These are phyloP conservation scores for Hypomontagnella submonticulosa DNA, from an alignment of 495 filamentous ascomycete species.

Conservation along the genomic window DNA sequence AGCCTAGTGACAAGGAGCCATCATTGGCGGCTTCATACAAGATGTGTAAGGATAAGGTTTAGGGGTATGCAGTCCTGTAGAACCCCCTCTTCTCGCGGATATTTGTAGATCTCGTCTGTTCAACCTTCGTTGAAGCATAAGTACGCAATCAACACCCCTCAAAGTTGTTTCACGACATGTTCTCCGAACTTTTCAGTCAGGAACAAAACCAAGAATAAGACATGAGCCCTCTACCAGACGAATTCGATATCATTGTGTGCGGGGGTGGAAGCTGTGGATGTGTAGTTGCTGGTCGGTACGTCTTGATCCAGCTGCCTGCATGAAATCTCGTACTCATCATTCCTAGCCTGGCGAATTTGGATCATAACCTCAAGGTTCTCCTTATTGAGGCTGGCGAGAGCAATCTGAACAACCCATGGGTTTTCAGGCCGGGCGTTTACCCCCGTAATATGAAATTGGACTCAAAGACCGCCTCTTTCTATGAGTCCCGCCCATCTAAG, in stretches of 20 bases:
- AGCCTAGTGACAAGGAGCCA: slow-evolving; percentile 6
- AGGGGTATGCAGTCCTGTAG: slow-evolving; percentile 15
- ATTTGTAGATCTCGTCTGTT: slow-evolving; percentile 34
- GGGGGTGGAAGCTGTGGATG: slow-evolving; percentile 78
- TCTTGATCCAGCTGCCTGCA: not conserved
- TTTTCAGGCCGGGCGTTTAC: slow-evolving; percentile 81
- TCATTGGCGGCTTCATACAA: slow-evolving; percentile 34
- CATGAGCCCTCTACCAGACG: slow-evolving; percentile 66
- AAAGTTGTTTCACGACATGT: slow-evolving; percentile 31
- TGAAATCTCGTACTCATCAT: slow-evolving; percentile 13
- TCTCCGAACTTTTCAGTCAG: slow-evolving; percentile 29
- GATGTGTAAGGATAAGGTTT: slow-evolving; percentile 6
- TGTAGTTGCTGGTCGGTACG: slow-evolving; percentile 75
- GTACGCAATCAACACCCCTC: slow-evolving; percentile 25
- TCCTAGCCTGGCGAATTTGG: slow-evolving; percentile 76
- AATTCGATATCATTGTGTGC: slow-evolving; percentile 87
- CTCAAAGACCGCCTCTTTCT: slow-evolving; percentile 87
- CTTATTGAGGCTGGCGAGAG: slow-evolving; percentile 82
- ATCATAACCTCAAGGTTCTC: slow-evolving; percentile 82
- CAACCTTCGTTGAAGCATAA: slow-evolving; percentile 39
- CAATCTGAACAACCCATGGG: slow-evolving; percentile 87
- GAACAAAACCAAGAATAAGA: slow-evolving; percentile 31
- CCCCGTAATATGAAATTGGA: slow-evolving; percentile 85
- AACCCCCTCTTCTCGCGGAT: slow-evolving; percentile 37
- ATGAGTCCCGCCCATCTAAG: slow-evolving; percentile 79